Evolutionary conservation across 2,329 filamentous ascomycete genomes (phyloP).

Genomic region (Orbilia quercus): DNA sequence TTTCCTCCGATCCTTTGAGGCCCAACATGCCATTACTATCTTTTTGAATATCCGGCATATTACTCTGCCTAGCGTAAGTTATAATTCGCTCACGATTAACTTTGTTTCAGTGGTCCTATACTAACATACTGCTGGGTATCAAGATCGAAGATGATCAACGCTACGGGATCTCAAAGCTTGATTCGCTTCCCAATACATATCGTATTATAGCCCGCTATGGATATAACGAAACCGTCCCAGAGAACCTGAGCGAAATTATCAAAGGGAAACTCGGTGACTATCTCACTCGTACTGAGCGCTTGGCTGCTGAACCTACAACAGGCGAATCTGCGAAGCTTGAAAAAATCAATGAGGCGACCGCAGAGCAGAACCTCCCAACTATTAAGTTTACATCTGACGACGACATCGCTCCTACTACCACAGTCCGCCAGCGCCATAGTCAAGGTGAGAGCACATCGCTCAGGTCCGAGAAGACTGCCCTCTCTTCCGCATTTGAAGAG

Average conservation of each 20-base stretch:
- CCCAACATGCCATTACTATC: conserved; percentile 74
- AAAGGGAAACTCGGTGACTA: conserved; percentile 38
- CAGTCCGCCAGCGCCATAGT: conserved; percentile 23
- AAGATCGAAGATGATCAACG: conserved; percentile 64
- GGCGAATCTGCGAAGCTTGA: conserved; percentile 40
- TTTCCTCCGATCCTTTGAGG: conserved; percentile 77
- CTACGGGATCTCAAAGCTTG: conserved; percentile 64
- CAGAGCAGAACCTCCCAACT: background rate
- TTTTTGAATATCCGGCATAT: conserved; percentile 76
- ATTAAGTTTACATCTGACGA: conserved; percentile 13
- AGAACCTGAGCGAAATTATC: conserved; percentile 68
- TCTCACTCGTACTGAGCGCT: conserved; percentile 14
- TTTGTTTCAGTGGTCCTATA: background rate
- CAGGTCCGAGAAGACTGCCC: conserved; percentile 25
- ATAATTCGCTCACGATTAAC: background rate
- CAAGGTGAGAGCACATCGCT: conserved; percentile 20
- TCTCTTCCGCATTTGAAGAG: conserved; percentile 49
- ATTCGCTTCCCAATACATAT: conserved; percentile 72
- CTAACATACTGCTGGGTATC: conserved; percentile 51
- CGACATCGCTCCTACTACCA: conserved; percentile 20
- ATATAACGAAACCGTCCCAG: conserved; percentile 77
- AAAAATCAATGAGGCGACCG: background rate
- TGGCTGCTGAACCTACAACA: conserved; percentile 1
- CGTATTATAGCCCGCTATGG: conserved; percentile 77
- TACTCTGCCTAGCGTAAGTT: conserved; percentile 61